These are phyloP conservation scores for Vaccinium myrtillus DNA, from an alignment of 148 eudicot genomes.

Conservation along the genomic window DNA sequence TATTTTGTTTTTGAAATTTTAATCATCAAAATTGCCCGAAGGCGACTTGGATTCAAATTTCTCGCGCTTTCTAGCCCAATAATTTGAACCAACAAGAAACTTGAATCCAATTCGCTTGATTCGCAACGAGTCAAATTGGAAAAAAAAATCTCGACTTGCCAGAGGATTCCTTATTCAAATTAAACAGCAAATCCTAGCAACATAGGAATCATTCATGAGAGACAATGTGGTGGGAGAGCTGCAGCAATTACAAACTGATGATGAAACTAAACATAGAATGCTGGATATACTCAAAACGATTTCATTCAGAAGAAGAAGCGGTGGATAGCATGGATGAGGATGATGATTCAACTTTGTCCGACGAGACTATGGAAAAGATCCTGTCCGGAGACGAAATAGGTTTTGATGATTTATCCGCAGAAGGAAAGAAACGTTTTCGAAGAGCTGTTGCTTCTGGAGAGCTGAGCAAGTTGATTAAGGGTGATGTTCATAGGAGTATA, in stretches of 20 bases:
- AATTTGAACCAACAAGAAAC: too few species aligned
- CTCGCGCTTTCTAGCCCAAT: too few species aligned
- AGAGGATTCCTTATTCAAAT: too few species aligned
- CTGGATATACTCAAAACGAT: conserved; percentile 47
- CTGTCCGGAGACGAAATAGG: conserved; percentile 56
- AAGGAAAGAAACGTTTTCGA: conserved; percentile 69
- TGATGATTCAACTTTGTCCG: conserved; percentile 72
- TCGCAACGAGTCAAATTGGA: too few species aligned
- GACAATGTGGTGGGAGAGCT: conserved; percentile 84
- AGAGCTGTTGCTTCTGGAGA: conserved; percentile 86
- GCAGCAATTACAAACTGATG: conserved; percentile 53
- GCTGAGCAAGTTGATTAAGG: conserved; percentile 76
- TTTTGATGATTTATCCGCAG: conserved; percentile 59
- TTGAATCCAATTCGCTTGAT: too few species aligned
- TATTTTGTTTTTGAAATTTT: too few species aligned
- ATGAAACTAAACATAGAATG: conserved; percentile 60
- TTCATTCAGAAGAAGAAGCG: conserved; percentile 66
- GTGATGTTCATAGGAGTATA: too few species aligned
- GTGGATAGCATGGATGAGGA: conserved; percentile 63
- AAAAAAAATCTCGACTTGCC: too few species aligned
- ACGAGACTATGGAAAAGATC: conserved; percentile 76
- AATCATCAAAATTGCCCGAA: too few species aligned
- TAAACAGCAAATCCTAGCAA: too few species aligned
- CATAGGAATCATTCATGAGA: conserved; percentile 62
- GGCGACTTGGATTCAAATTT: too few species aligned